A percentile compares a stretch with the other conserved stretches of the same genome.
Evolutionary conservation across 2,329 filamentous ascomycete species (phyloP).

Genomic region (Huntiella moniliformis): DNA sequence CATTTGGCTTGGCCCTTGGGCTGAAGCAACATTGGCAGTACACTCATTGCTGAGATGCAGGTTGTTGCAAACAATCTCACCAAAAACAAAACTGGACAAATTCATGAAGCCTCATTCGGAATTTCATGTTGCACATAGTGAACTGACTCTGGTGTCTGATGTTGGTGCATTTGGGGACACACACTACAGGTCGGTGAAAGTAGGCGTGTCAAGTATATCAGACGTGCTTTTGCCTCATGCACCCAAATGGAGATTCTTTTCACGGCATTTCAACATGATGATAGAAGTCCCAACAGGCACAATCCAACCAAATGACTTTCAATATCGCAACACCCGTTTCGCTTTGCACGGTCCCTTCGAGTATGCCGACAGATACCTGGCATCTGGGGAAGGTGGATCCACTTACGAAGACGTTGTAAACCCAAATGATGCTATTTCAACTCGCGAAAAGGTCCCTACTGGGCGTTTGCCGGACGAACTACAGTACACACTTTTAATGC

Average conservation of each 20-base stretch:
- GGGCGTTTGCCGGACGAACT: conserved; percentile 34
- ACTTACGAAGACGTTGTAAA: conserved; percentile 15
- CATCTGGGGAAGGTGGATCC: too few relatives aligned
- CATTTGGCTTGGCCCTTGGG: neutral
- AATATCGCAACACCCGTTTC: too few relatives aligned
- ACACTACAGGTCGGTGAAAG: conserved; percentile 17
- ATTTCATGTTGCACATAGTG: too few relatives aligned
- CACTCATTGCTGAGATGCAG: neutral
- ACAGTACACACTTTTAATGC: conserved; percentile 29
- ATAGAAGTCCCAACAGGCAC: too few relatives aligned
- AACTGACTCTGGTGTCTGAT: conserved; percentile 16
- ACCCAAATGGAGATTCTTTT: conserved; percentile 22
- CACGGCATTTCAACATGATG: conserved; percentile 13
- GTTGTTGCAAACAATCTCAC: conserved; percentile 24
- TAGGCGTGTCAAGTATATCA: conserved; percentile 16
- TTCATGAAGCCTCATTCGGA: conserved; percentile 26
- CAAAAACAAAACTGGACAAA: neutral
- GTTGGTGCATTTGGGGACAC: conserved; percentile 20
- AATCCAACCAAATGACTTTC: too few relatives aligned
- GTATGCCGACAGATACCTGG: too few relatives aligned
- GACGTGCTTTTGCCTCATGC: conserved; percentile 29
- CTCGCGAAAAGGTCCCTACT: conserved; percentile 26
- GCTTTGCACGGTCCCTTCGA: too few relatives aligned
- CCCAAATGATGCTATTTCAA: conserved; percentile 34
- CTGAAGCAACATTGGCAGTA: neutral